phyloP scores from a whole-genome alignment of 352 stramenopile species.

The Globisporangium spiculum region DNA sequence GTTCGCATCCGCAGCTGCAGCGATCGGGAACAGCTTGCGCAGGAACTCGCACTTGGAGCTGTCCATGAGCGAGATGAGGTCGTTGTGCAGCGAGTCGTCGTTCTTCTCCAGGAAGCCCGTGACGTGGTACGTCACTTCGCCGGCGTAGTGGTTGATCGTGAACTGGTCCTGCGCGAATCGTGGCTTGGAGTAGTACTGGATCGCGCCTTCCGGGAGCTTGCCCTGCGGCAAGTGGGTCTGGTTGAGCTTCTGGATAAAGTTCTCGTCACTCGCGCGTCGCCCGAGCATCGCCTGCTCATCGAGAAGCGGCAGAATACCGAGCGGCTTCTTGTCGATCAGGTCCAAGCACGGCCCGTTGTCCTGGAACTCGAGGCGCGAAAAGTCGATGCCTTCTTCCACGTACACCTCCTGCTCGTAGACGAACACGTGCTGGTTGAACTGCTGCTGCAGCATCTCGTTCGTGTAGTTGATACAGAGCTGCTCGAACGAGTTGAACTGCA shows the following conservation, averaged over 20 bases:
- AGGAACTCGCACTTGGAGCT: conserved; percentile 80
- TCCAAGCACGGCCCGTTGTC: conserved; percentile 93
- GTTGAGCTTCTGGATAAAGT: conserved; percentile 91
- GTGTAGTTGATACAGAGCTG: conserved; percentile 97
- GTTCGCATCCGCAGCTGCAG: conserved; percentile 28
- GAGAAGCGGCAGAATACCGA: conserved; percentile 92
- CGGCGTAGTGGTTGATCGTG: conserved; percentile 97
- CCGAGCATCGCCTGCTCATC: conserved; percentile 96
- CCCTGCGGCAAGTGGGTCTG: conserved; percentile 85
- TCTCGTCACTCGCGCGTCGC: conserved; percentile 86
- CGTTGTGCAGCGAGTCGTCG: conserved; percentile 94
- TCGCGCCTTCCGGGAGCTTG: conserved; percentile 69
- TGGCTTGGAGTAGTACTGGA: conserved; percentile 83
- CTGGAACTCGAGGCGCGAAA: conserved; percentile 89
- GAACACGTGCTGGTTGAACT: conserved; percentile 96
- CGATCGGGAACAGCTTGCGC: conserved; percentile 69
- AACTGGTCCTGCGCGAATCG: conserved; percentile 92
- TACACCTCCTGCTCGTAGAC: conserved; percentile 98
- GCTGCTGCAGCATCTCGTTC: conserved; percentile 95
- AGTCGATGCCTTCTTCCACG: conserved; percentile 94
- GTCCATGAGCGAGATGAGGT: conserved; percentile 87
- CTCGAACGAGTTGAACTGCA: conserved; percentile 93
- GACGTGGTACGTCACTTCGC: conserved; percentile 95
- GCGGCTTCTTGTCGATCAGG: conserved; percentile 91
- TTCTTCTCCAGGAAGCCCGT: conserved; percentile 98